Base-by-base conservation (phyloP, 2,329 filamentous ascomycete species). In the Tolypocladium ovalisporum region DNA sequence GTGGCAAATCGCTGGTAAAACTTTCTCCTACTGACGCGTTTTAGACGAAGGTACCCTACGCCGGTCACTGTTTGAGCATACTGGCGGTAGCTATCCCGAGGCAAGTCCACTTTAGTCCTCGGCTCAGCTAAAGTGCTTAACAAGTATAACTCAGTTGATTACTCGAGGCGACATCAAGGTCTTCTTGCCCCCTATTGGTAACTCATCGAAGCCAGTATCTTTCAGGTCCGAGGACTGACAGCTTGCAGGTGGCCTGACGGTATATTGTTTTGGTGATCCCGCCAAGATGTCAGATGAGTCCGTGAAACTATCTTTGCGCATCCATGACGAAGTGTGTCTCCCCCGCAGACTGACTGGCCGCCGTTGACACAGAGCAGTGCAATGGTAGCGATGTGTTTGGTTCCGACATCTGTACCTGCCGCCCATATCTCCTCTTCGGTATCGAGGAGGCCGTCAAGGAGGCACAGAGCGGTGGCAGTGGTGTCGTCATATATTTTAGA, bases 361-460 rank as follows among this genome's bases (percentile, higher is more conserved):
- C 13, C 55, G 55, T 60, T 65, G 52, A 63, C 55, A 52, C 22
- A 56, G 58, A 42, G 22, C 58, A 82, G 77, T 97, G 94, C 75
- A 97, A 97, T 68, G 94, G 94, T 58, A 95, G 89, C 70, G 94
- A 99, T 73, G 94, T 97, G 49, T 99, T 97, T 71, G 91, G 93
- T 59, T 96, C 91, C 24, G 94, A 99, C 70, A 99, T 97, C 67
- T 97, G 94, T 76, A 97, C 94, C 13, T 97, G 93, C 73, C 83
- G 90, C 57, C 94, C 94, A 19, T 97, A 97, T 70, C 84, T 97
- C 58, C 95, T 96, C 68, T 97, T 95, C 70, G 94, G 94, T 60
- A 95, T 99, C 60, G 91, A 96, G 68, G 94, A 99, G 73, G 94
- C 94, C 15, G 93, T 99, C 64, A 96, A 95, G 68, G 91, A 97